These are phyloP conservation scores for Sambucus nigra DNA, from an alignment of 129 eudicot genomes.

Conservation along the genomic window DNA sequence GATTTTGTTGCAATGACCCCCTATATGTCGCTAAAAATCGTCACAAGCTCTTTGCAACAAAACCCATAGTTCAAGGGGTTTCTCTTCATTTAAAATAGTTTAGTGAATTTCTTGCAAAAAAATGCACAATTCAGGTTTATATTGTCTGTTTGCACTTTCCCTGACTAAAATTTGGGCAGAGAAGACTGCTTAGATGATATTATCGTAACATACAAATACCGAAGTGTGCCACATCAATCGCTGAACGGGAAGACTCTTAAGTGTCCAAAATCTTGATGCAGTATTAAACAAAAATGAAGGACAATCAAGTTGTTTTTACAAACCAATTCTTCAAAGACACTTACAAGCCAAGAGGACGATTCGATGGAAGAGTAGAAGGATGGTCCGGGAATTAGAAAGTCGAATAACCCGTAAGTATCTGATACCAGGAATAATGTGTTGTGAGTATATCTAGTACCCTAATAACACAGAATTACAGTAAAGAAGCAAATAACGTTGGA, in stretches of 20 bases:
- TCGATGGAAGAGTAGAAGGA: conserved; percentile 80
- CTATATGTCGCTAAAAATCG: too few relatives aligned
- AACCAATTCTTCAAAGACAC: conserved; percentile 13
- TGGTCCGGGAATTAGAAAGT: conserved; percentile 70
- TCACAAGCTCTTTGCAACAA: too few relatives aligned
- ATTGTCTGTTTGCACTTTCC: too few relatives aligned
- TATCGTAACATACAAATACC: not conserved
- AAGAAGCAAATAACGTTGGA: not conserved
- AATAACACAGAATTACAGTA: not conserved
- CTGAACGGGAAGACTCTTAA: not conserved
- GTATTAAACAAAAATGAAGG: not conserved
- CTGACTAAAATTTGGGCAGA: not conserved
- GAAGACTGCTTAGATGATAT: not conserved
- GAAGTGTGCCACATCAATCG: not conserved
- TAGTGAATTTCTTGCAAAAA: too few relatives aligned
- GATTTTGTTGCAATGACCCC: too few relatives aligned
- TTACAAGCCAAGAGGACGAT: conserved; percentile 79
- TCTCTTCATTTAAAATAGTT: too few relatives aligned
- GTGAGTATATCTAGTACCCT: conserved; percentile 3
- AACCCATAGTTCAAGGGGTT: too few relatives aligned
- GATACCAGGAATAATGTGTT: conserved; percentile 18
- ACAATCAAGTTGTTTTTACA: not conserved
- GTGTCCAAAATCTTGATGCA: not conserved
- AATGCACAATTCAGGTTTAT: too few relatives aligned
- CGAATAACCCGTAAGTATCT: conserved; percentile 80